Percentiles rank a stretch among this genome's conserved stretches.
phyloP scores from a whole-genome alignment of 1,284 basidiomycete genomes.

The Tylopilus orsonianus region DNA sequence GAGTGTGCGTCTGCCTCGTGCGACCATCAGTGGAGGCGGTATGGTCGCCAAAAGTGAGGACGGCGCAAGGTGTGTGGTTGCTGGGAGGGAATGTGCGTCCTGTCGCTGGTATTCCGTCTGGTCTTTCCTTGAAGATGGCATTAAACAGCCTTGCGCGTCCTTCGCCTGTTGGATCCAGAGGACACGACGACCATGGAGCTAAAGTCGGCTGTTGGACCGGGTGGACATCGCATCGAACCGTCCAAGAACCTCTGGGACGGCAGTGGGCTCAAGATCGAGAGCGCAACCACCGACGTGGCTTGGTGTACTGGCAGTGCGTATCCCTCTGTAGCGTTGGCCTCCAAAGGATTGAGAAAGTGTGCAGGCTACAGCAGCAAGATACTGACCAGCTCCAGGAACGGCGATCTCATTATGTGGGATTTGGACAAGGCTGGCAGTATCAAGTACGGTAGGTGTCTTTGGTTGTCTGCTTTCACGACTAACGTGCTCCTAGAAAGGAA shows the following conservation, averaged over 20 bases:
- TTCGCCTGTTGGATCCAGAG: conserved; percentile 52
- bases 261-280: conserved; percentile 72
- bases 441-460: conserved; percentile 62
- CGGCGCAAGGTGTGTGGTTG: conserved; percentile 62
- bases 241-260: conserved; percentile 74
- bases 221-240: conserved; percentile 62
- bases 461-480: conserved; percentile 10
- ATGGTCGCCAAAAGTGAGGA: conserved; percentile 67
- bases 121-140: conserved; percentile 14
- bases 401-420: conserved; percentile 86
- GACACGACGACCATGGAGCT: conserved; percentile 44
- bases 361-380: conserved; percentile 78
- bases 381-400: conserved; percentile 79
- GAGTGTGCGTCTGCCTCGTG: conserved; percentile 56
- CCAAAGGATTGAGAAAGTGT: background rate
- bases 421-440: conserved; percentile 63
- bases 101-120: conserved; percentile 1
- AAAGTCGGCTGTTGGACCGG: conserved; percentile 53
- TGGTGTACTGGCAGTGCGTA: conserved; percentile 78
- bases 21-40: conserved; percentile 58
- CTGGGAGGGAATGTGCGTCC: conserved; percentile 70
- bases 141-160: conserved; percentile 59
- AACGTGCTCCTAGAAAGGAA: conserved; percentile 54
- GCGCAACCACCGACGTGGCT: conserved; percentile 74
- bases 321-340: background rate